Base-by-base conservation (phyloP, 192 early-diverging fungal genomes). In the Dimargaris xerosporica region DNA sequence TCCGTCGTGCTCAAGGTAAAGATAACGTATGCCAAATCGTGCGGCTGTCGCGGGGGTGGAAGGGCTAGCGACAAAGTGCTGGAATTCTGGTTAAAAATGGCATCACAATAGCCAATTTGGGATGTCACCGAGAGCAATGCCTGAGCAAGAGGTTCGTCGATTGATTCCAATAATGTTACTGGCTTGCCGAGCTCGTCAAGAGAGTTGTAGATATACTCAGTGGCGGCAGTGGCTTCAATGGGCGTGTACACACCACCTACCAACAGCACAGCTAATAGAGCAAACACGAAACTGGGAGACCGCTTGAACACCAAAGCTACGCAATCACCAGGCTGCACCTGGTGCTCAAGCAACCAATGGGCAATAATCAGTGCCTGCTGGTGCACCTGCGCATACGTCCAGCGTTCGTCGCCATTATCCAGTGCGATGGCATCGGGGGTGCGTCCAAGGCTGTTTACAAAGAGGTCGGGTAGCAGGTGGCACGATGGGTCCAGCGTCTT, bases 1-100 rank as follows among this genome's bases (percentile, higher is more conserved):
- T 29, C 54, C 12, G 54, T 56, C 26, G 54, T 56, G 25, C 54
- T 29, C 5, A 29, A 56, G 12, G 54, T 56, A 25, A 56, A 56
- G 12, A 56, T 25, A 29, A 56, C 25, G n/a, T 41, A 56, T 10
- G 28, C 54, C 7, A 51, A n/a, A n/a, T 51, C 50, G 11, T 10
- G 5, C 19, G 50, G 21, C 13, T 7, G 15, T 7, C 19, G 6
- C 21, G 10, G 50, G 7, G 15, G 7, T 13, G 7, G 19, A 51
- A 13, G 13, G 25, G 7, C 21, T 21, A 6, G 6, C 6, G 6
- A 10, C 6, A 51, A 23, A 7, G 5, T 6, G 5, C 7, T 7
- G n/a, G 19, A 23, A n/a, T 10, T 51, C 19, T n/a, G 15, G 25
- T n/a, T 23, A 7, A 51, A 6, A 7, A 23, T n/a, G 21, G 21